Conservation (phyloP, 2,329 filamentous ascomycete genomes). For the Ophiostoma novo-ulmi region DNA sequence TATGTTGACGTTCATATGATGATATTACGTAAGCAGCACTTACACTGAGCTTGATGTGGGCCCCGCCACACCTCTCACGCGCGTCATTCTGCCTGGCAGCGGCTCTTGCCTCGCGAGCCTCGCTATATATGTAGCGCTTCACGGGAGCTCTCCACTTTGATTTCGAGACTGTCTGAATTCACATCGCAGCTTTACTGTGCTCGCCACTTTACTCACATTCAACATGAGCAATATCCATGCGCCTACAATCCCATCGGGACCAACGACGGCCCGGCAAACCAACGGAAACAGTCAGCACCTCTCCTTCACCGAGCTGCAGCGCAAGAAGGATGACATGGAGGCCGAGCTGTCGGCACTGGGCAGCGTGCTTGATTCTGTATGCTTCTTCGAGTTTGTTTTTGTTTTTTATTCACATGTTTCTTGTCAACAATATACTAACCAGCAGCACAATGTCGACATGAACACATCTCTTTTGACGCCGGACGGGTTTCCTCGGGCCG, state of each 20-base stretch:
- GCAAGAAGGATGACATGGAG: slow-evolving; percentile 79
- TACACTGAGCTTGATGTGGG: not conserved
- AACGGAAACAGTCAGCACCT: slow-evolving; percentile 61
- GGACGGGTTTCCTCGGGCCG: slow-evolving; percentile 87
- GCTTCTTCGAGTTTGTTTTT: slow-evolving; percentile 27
- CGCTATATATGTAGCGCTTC: not conserved
- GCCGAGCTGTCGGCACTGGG: slow-evolving; percentile 80
- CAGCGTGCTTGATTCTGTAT: slow-evolving; percentile 80
- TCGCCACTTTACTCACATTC: not conserved
- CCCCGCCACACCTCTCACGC: slow-evolving; percentile 16
- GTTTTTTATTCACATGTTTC: slow-evolving; percentile 19
- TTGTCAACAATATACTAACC: not conserved
- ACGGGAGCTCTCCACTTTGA: slow-evolving; percentile 3
- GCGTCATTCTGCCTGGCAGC: slow-evolving; percentile 26
- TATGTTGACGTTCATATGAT: not conserved
- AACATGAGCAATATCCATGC: slow-evolving; percentile 50
- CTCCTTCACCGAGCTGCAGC: slow-evolving; percentile 73
- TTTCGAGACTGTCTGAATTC: not conserved
- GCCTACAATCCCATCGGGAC: slow-evolving; percentile 65
- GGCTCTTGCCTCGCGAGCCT: not conserved
- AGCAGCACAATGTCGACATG: slow-evolving; percentile 88
- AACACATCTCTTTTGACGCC: slow-evolving; percentile 77
- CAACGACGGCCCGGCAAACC: slow-evolving; percentile 55
- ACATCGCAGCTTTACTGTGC: not conserved
- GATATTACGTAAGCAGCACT: slow-evolving; percentile 5